A percentile compares a stretch with the other conserved stretches of the same genome.
Evolutionary conservation across 495 filamentous ascomycete species (phyloP).

Genomic region (Hypoxylon cercidicola): DNA sequence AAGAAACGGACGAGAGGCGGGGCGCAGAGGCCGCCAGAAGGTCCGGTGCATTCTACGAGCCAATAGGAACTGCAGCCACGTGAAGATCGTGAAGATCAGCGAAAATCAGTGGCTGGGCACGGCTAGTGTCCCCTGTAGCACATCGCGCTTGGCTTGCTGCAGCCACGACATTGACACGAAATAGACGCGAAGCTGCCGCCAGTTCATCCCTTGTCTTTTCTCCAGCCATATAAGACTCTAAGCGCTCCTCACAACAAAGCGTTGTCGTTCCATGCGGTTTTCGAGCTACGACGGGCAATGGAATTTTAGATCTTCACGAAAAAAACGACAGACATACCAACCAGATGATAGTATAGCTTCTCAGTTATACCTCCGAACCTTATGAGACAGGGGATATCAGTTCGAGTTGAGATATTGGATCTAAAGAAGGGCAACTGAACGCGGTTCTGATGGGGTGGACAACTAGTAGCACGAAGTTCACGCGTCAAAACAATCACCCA

Average conservation of each 20-base stretch:
- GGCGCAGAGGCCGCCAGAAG: conserved; percentile 17
- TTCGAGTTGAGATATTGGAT: background rate
- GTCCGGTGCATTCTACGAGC: conserved; percentile 14
- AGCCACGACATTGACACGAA: conserved; percentile 46
- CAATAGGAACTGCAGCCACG: conserved; percentile 33
- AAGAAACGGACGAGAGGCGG: conserved; percentile 23
- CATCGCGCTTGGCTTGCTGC: conserved; percentile 39
- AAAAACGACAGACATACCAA: conserved; percentile 3
- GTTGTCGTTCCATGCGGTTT: background rate
- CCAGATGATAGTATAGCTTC: background rate
- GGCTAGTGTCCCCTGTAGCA: conserved; percentile 32
- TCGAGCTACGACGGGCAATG: conserved; percentile 13
- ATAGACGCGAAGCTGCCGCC: conserved; percentile 42
- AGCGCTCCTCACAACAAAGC: conserved; percentile 31
- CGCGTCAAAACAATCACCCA: conserved; percentile 23
- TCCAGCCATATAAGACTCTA: conserved; percentile 42
- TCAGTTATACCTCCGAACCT: conserved; percentile 2
- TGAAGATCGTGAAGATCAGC: conserved; percentile 1
- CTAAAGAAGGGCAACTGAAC: conserved; percentile 6
- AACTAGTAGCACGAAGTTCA: conserved; percentile 17
- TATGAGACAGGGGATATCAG: background rate
- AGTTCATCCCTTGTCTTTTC: background rate
- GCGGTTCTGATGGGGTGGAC: conserved; percentile 8
- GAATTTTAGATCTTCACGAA: background rate
- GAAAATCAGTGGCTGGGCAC: conserved; percentile 41